Evolutionary conservation across 169 alveolate genomes (phyloP).

Genomic region (Eimeria necatrix): DNA sequence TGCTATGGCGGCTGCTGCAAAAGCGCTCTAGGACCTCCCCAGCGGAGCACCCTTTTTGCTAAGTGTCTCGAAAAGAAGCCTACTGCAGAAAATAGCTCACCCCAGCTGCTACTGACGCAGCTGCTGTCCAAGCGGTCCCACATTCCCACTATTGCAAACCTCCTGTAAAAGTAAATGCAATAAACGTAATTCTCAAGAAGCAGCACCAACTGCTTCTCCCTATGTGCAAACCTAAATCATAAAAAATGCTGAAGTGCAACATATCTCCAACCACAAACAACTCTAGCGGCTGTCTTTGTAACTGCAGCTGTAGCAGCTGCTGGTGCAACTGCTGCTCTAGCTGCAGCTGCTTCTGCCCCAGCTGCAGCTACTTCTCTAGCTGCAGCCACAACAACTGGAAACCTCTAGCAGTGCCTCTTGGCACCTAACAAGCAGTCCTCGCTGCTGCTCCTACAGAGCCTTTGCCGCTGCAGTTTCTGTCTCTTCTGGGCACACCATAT

Average conservation of each 20-base stretch:
- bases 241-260: too few relatives aligned
- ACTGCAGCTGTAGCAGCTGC: constrained; percentile 4
- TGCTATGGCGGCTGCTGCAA: neutral
- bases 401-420: neutral
- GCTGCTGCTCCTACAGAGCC: neutral
- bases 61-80: neutral
- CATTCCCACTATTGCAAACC: too few relatives aligned
- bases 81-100: too few relatives aligned
- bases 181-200: too few relatives aligned
- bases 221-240: too few relatives aligned
- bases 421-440: neutral
- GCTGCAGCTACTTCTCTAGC: neutral
- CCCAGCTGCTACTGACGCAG: too few relatives aligned
- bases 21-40: neutral
- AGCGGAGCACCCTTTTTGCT: neutral
- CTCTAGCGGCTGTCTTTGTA: neutral
- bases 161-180: too few relatives aligned
- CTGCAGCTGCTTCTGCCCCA: constrained; percentile 15
- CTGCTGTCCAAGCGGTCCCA: too few relatives aligned
- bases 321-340: neutral
- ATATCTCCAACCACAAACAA: neutral
- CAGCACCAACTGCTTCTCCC: too few relatives aligned
- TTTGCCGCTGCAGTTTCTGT: constrained; percentile 10
- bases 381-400: neutral
- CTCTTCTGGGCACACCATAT: neutral